Base-by-base conservation (phyloP, 2,329 filamentous ascomycete genomes). In the Colletotrichum sp. region DNA sequence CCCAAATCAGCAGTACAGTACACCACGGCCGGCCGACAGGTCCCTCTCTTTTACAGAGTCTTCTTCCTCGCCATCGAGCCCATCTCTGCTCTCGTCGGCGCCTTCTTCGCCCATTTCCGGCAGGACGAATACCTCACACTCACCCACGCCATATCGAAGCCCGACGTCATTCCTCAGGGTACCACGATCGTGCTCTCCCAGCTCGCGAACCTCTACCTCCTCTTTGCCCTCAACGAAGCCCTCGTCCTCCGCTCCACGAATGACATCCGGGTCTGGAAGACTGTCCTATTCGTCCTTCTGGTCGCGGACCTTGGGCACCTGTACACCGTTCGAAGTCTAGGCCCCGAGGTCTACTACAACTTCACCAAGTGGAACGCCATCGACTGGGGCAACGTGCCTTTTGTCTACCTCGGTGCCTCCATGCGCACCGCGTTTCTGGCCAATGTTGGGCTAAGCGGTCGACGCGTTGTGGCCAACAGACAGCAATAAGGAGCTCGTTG, bases 1-100 rank as follows among this genome's bases (percentile, higher is more conserved):
- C 74, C 80, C 71, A 76, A 78, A 66, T 25, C 43, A 52, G 60
- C 72, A 15, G 55, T 66, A 16, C 72, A 68, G n/a, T 65, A 66
- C 66, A 64, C 27, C 27, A 70, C 71, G 55, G 60, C 72, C 70
- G 86, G 86, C 61, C 85, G 89, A 76, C 82, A 82, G 71, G 88
- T 94, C 48, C 93, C 93, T 27, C 79, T 89, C 43, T 78, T 87
- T 77, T 96, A 96, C 86, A 89, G 90, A 74, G 79, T 93, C 81
- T 95, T 96, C 87, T 96, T 96, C 86, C 91, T 96, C 77, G 88
- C 93, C 81, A 86, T 96, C 80, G 94, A 96, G 84, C 90, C 90
- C 56, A 78, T 90, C 66, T 89, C 88, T 0, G 89, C 89, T 30
- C 85, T 91, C 27, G 85, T 86, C 7, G 89, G 89, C 62, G 90